A percentile compares a stretch with the other conserved stretches of the same genome.
Conservation (phyloP, 1,284 basidiomycete genomes). For the Pseudozyma hubeiensis region DNA sequence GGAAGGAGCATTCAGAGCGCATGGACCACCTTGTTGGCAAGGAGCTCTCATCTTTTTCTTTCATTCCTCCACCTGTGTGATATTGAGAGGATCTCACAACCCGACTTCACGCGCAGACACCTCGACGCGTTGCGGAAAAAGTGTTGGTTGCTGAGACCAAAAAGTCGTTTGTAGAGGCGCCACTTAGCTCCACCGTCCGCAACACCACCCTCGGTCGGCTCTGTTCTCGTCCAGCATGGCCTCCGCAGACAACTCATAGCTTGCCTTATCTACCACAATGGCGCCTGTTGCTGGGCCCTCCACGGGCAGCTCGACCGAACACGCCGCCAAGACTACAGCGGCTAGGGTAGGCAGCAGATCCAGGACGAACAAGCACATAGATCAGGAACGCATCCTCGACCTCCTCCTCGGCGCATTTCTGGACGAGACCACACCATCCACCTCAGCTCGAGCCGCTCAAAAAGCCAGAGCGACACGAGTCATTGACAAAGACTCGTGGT, state of each 20-base stretch:
- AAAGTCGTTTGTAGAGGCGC: too few relatives aligned
- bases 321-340: slow-evolving; percentile 6
- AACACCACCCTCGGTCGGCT: too few relatives aligned
- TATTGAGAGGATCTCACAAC: neutral
- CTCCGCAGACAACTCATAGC: neutral
- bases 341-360: slow-evolving; percentile 14
- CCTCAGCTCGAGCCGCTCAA: slow-evolving; percentile 6
- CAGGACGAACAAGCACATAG: slow-evolving; percentile 37
- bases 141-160: too few relatives aligned
- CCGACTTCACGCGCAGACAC: neutral
- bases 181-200: too few relatives aligned
- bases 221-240: neutral
- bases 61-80: neutral
- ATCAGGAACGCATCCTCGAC: slow-evolving; percentile 40
- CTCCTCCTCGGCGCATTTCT: slow-evolving; percentile 18
- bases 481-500: slow-evolving; percentile 39
- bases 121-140: too few relatives aligned
- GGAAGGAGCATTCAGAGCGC: slow-evolving; percentile 4
- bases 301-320: slow-evolving; percentile 2
- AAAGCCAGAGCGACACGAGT: slow-evolving; percentile 23
- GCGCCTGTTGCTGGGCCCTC: slow-evolving; percentile 23
- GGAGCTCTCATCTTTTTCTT: neutral
- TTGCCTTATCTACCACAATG: slow-evolving; percentile 2
- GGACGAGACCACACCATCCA: neutral
- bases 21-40: neutral